These are phyloP conservation scores for Mycena capillaripes DNA, from an alignment of 768 basidiomycete genomes.

Conservation along the genomic window DNA sequence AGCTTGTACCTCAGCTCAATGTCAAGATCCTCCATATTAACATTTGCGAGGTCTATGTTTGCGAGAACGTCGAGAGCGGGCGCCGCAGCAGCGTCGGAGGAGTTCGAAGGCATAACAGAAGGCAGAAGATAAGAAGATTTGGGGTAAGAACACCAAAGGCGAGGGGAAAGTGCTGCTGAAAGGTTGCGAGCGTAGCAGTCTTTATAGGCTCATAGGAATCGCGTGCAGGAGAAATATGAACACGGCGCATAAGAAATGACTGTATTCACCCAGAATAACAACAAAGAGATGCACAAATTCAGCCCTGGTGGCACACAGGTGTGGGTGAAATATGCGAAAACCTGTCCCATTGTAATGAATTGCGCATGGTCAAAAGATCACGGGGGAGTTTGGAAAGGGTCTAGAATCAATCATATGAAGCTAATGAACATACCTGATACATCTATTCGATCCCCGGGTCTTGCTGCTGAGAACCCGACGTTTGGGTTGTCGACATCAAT, in stretches of 20 bases:
- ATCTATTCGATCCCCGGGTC: background rate
- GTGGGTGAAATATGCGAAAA: background rate
- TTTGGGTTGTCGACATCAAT: background rate
- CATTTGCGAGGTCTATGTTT: no score
- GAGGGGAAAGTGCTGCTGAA: background rate
- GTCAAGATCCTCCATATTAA: background rate
- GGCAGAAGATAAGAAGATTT: background rate
- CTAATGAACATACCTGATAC: background rate
- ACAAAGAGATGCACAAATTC: background rate
- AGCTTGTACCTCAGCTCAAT: background rate
- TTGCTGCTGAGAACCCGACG: constrained; percentile 7
- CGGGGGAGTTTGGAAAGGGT: background rate
- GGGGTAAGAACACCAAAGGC: no score
- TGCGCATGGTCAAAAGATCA: background rate
- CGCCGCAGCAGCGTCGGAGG: background rate
- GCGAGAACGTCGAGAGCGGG: no score
- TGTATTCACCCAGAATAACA: background rate
- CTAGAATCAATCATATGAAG: constrained; percentile 5
- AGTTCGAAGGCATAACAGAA: background rate
- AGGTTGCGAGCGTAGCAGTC: background rate
- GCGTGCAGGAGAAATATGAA: background rate
- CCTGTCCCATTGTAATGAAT: background rate
- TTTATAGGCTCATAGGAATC: background rate
- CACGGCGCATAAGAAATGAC: background rate
- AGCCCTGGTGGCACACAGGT: background rate